Evolutionary conservation across 345 rosid species (phyloP).

Genomic region (Diplotaxis tenuifolia): DNA sequence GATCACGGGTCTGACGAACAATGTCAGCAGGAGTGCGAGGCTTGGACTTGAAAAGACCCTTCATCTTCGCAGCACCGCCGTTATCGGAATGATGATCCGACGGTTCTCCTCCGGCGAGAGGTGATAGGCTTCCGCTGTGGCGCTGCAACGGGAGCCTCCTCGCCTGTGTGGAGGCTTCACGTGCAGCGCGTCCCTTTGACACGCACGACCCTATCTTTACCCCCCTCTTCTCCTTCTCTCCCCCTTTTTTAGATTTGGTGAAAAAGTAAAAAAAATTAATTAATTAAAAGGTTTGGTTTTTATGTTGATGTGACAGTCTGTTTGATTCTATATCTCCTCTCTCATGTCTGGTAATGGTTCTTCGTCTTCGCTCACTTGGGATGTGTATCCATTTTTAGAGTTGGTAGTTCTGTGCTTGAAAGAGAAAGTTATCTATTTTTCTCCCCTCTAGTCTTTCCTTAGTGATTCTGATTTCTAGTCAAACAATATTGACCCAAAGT

Average conservation of each 20-base stretch:
- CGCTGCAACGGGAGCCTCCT: conserved; percentile 42
- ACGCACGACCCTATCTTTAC: conserved; percentile 48
- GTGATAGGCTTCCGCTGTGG: conserved; percentile 19
- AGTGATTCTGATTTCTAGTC: background rate
- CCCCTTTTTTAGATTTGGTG: background rate
- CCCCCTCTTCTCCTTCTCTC: background rate
- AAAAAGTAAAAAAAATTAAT: background rate
- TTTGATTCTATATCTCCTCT: conserved; percentile 22
- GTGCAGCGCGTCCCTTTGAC: conserved; percentile 41
- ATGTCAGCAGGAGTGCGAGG: conserved; percentile 83
- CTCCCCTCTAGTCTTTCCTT: background rate
- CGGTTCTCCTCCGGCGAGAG: conserved; percentile 31
- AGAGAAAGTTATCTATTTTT: background rate
- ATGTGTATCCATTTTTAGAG: conserved; percentile 22
- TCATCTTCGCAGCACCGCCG: conserved; percentile 47
- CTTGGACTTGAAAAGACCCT: conserved; percentile 83
- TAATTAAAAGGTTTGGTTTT: background rate
- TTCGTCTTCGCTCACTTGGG: background rate
- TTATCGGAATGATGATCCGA: conserved; percentile 36
- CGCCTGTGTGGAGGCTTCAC: conserved; percentile 39
- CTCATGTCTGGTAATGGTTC: conserved; percentile 26
- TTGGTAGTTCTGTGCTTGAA: background rate
- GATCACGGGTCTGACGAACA: conserved; percentile 88
- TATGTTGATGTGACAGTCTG: background rate
- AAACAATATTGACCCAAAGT: too few relatives aligned